Conservation (phyloP, 2,329 filamentous ascomycete genomes). For the Tetracladium maxilliforme region DNA sequence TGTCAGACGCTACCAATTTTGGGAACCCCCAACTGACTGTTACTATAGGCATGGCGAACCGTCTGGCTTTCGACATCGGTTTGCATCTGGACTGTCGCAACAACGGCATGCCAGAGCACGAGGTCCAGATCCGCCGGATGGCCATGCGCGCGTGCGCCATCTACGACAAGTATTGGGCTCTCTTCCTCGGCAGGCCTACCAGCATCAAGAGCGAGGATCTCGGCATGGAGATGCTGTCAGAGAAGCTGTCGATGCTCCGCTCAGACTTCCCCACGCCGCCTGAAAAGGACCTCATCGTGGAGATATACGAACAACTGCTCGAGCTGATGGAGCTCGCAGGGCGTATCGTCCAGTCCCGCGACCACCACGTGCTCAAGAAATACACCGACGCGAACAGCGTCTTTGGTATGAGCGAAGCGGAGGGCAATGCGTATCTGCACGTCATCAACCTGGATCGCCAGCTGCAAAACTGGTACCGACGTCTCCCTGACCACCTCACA, state of each 20-base stretch:
- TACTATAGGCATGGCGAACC: conserved; percentile 20
- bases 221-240: conserved; percentile 28
- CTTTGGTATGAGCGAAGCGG: conserved; percentile 15
- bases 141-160: conserved; percentile 34
- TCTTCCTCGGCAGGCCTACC: conserved; percentile 37
- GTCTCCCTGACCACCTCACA: conserved; percentile 28
- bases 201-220: conserved; percentile 37
- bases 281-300: conserved; percentile 15
- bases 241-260: conserved; percentile 25
- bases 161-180: conserved; percentile 38
- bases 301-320: conserved; percentile 34
- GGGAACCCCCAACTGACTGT: conserved; percentile 6
- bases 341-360: conserved; percentile 29
- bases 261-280: conserved; percentile 18
- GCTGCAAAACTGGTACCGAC: conserved; percentile 36
- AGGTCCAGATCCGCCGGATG: conserved; percentile 32
- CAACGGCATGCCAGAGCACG: conserved; percentile 26
- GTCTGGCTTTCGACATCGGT: conserved; percentile 30
- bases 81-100: conserved; percentile 29
- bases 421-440: conserved; percentile 31
- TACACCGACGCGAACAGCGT: conserved; percentile 15
- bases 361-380: conserved; percentile 16
- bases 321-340: conserved; percentile 40
- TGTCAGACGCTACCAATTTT: conserved; percentile 9
- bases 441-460: conserved; percentile 35